These are phyloP conservation scores for Tarenaya hassleriana DNA, from an alignment of 345 rosid species.

Conservation along the genomic window DNA sequence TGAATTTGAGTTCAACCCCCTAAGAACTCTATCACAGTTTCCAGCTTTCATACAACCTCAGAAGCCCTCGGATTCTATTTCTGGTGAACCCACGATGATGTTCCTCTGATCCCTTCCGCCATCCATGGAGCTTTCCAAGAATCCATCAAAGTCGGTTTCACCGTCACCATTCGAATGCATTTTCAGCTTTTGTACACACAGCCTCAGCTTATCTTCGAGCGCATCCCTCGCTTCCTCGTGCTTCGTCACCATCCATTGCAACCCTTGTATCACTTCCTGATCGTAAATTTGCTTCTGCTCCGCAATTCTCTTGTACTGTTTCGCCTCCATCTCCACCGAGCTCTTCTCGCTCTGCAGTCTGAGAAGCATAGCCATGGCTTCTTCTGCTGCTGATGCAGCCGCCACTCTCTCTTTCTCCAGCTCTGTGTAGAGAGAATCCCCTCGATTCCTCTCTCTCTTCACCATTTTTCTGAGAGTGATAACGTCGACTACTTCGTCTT, in stretches of 20 bases:
- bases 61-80: too few relatives aligned
- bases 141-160: too few relatives aligned
- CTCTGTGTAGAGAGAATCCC: slow-evolving; percentile 37
- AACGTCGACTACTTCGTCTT: slow-evolving; percentile 52
- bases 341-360: slow-evolving; percentile 70
- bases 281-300: slow-evolving; percentile 52
- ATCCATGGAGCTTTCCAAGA: too few relatives aligned
- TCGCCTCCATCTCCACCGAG: slow-evolving; percentile 49
- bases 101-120: too few relatives aligned
- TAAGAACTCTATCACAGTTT: too few relatives aligned
- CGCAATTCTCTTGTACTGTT: slow-evolving; percentile 44
- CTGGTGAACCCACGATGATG: too few relatives aligned
- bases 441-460: slow-evolving; percentile 48
- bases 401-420: slow-evolving; percentile 75
- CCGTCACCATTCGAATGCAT: too few relatives aligned
- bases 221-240: slow-evolving; percentile 40
- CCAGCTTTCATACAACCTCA: too few relatives aligned
- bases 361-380: slow-evolving; percentile 82
- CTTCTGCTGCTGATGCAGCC: slow-evolving; percentile 61
- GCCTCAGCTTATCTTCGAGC: too few relatives aligned
- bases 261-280: slow-evolving; percentile 49
- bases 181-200: too few relatives aligned
- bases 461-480: slow-evolving; percentile 49
- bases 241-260: slow-evolving; percentile 48
- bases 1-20: too few relatives aligned